Evolutionary conservation across 768 basidiomycete species (phyloP), one percentile per base, ranked within the genome.

Genomic region (Trametes gibbosa): DNA sequence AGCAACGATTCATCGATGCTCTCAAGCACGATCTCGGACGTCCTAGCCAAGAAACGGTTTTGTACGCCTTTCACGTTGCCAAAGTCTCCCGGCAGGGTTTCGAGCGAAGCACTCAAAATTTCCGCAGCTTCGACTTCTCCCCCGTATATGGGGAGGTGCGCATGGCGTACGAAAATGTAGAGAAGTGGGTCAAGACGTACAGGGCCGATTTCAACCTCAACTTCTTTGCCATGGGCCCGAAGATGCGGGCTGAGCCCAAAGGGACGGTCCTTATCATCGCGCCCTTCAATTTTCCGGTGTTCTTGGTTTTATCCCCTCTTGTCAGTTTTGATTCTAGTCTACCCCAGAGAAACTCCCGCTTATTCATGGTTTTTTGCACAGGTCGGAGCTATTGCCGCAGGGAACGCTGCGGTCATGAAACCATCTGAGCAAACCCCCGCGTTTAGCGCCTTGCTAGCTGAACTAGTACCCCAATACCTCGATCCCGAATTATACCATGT

Each of bases 271-370:
- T 90, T 48, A 81, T 89, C 64, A 85, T 92, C 55, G 77, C 76
- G 32, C 86, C 89, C 0, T 90, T 89, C 79, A 91, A 90, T 70
- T 90, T 87, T 66, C 90, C 89, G 0, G 59, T 90, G 13, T 85
- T 78, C 76, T 70, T 88, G 55, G 68, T 78, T 0, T 34, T 89
- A 5, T 72, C 76, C 1, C 87, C 87, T 9, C 60, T 92, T 62
- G 87, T 87, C 80, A 69, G 3, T 13, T 14, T 23, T 5, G 17
- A 5, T 9, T 17, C 12, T 13, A 9, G 12, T 25, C 21, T n/a
- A n/a, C n/a, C n/a, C n/a, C 9, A 13, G 2, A 21, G 3, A 12
- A 8, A 7, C n/a, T n/a, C n/a, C n/a, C n/a, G n/a, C n/a, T n/a
- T n/a, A n/a, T n/a, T n/a, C n/a, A n/a, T n/a, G n/a, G n/a, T n/a